phyloP scores from a whole-genome alignment of 2,329 filamentous ascomycete species.

The Fusarium pseudograminearum region DNA sequence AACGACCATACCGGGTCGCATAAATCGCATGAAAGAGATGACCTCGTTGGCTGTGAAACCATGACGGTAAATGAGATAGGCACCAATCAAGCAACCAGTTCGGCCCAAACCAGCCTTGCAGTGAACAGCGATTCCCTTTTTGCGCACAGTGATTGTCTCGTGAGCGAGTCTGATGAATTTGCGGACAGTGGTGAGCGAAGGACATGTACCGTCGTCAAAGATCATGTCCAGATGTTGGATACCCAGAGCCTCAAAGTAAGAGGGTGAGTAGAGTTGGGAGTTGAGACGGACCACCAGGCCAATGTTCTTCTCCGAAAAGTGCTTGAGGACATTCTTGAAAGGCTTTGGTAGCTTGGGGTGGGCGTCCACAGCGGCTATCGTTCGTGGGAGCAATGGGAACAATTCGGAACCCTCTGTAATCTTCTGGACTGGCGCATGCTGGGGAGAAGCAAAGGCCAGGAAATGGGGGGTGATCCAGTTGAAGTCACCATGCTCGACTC shows the following conservation, averaged over 20 bases:
- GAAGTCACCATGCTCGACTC: constrained; percentile 98
- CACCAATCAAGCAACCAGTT: constrained; percentile 95
- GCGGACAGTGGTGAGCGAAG: constrained; percentile 86
- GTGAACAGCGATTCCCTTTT: constrained; percentile 95
- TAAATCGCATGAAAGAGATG: constrained; percentile 98
- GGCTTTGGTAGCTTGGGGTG: constrained; percentile 80
- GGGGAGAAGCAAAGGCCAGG: constrained; percentile 94
- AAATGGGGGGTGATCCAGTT: constrained; percentile 98
- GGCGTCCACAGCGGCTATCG: constrained; percentile 76
- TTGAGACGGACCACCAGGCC: constrained; percentile 95
- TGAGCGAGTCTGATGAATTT: constrained; percentile 96
- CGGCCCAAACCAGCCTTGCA: constrained; percentile 97
- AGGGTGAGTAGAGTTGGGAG: constrained; percentile 93
- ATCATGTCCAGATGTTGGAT: constrained; percentile 99
- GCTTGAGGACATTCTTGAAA: constrained; percentile 94
- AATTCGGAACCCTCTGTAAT: constrained; percentile 79
- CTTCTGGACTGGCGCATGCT: constrained; percentile 80
- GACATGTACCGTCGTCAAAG: constrained; percentile 98
- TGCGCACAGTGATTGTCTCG: constrained; percentile 90
- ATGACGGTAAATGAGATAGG: constrained; percentile 96
- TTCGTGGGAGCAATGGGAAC: constrained; percentile 80
- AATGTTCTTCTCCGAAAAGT: constrained; percentile 89
- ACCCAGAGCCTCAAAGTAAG: constrained; percentile 95
- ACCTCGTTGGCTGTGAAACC: constrained; percentile 98
- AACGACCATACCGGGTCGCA: constrained; percentile 98